Conservation (phyloP, 306 rosid genomes). For the Fragaria vesca region DNA sequence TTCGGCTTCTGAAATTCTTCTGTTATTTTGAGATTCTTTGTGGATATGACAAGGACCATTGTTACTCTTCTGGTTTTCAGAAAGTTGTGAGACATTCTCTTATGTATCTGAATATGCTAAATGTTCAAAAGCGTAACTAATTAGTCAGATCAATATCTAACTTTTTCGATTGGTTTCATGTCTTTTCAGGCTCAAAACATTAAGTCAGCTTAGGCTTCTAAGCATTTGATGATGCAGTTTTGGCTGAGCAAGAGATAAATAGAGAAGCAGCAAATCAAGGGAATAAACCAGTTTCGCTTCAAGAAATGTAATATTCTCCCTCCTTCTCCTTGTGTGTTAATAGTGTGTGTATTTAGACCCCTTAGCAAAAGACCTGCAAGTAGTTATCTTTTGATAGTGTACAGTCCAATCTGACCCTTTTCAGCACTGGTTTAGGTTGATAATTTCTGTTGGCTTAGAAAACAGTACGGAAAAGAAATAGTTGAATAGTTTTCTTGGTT, state of each 20-base stretch:
- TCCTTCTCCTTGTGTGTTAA: slow-evolving; percentile 1
- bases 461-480: background rate
- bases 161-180: slow-evolving; percentile 2
- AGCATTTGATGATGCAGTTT: slow-evolving; percentile 46
- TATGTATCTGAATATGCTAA: background rate
- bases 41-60: slow-evolving; percentile 46
- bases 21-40: slow-evolving; percentile 15
- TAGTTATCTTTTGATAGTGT: background rate
- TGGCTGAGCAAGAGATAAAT: slow-evolving; percentile 63
- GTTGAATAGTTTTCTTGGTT: background rate
- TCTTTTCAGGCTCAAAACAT: slow-evolving; percentile 56
- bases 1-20: background rate
- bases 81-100: background rate
- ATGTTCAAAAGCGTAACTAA: background rate
- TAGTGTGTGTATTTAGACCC: background rate
- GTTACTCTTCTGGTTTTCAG: slow-evolving; percentile 38
- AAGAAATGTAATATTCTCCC: slow-evolving; percentile 49
- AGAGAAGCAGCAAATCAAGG: slow-evolving; percentile 77
- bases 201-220: slow-evolving; percentile 41
- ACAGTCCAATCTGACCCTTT: background rate
- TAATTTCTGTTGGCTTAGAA: background rate
- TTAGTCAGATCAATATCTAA: background rate
- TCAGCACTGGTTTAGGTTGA: background rate
- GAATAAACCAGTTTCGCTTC: slow-evolving; percentile 60
- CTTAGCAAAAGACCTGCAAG: background rate